Percentiles rank a stretch among this genome's conserved stretches.
Conservation (phyloP, 2,329 filamentous ascomycete genomes). For the Fusarium pseudoanthophilum region DNA sequence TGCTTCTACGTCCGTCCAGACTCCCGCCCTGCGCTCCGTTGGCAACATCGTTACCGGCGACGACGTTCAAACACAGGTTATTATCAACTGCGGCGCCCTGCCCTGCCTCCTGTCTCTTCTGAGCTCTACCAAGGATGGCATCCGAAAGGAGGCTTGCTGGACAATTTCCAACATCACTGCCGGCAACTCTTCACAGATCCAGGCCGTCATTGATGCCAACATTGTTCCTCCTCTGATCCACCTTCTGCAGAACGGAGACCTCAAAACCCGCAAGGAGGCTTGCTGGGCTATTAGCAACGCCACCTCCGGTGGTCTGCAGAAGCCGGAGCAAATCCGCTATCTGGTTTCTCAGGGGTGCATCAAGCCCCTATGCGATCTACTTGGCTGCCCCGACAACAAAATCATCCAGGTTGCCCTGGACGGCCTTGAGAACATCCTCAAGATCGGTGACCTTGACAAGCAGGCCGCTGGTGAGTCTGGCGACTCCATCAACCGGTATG, state of each 20-base stretch:
- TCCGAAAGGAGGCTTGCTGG: conserved; percentile 99
- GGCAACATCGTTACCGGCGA: conserved; percentile 99
- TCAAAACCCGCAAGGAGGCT: conserved; percentile 99
- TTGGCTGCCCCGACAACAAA: conserved; percentile 98
- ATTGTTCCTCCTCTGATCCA: conserved; percentile 97
- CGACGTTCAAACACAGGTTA: conserved; percentile 98
- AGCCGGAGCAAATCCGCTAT: conserved; percentile 98
- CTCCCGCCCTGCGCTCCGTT: conserved; percentile 93
- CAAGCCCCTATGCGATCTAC: conserved; percentile 94
- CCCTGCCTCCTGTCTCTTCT: conserved; percentile 92
- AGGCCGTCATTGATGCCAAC: conserved; percentile 94
- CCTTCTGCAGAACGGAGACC: conserved; percentile 93
- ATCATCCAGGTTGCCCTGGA: conserved; percentile 99
- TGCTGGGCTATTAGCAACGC: conserved; percentile 99
- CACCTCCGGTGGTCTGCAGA: conserved; percentile 96
- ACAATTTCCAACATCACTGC: conserved; percentile 99
- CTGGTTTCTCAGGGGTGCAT: conserved; percentile 94
- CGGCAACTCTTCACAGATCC: conserved; percentile 97
- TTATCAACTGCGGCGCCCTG: conserved; percentile 97
- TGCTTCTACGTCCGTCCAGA: conserved; percentile 97
- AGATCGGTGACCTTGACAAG: conserved; percentile 99
- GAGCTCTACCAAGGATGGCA: conserved; percentile 97
- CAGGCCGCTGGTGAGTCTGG: conserved; percentile 80
- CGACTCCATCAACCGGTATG: conserved; percentile 93
- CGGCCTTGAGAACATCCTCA: conserved; percentile 98